Evolutionary conservation across 2,329 filamentous ascomycete genomes (phyloP).

Genomic region (Verticillium isaacii): DNA sequence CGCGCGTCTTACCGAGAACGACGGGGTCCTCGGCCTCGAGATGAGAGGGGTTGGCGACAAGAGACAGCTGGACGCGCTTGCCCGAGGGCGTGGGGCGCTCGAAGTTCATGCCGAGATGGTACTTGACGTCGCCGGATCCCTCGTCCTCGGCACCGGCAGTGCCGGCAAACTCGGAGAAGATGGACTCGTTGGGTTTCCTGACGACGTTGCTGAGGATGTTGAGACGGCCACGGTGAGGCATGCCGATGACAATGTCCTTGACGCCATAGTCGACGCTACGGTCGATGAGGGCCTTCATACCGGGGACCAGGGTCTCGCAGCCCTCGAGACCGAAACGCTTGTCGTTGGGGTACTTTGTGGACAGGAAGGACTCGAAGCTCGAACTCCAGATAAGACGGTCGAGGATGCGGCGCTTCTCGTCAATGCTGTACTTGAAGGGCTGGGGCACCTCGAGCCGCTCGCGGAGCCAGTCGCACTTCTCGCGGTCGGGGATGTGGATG

Average conservation of each 20-base stretch:
- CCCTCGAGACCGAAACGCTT: conserved; percentile 99
- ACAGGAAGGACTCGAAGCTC: conserved; percentile 91
- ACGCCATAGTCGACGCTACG: conserved; percentile 97
- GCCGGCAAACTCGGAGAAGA: conserved; percentile 97
- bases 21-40: conserved; percentile 97
- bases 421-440: conserved; percentile 95
- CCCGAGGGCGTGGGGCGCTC: conserved; percentile 96
- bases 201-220: conserved; percentile 99
- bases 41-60: conserved; percentile 98
- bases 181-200: conserved; percentile 98
- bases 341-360: conserved; percentile 98
- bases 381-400: conserved; percentile 98
- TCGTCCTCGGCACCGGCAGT: conserved; percentile 84
- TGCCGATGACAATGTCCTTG: conserved; percentile 98
- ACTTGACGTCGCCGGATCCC: conserved; percentile 98
- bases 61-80: conserved; percentile 97
- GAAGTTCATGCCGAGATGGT: conserved; percentile 99
- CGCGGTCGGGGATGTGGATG: conserved; percentile 96
- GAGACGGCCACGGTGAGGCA: conserved; percentile 97
- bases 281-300: conserved; percentile 99
- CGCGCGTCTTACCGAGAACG: conserved; percentile 93
- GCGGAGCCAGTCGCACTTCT: conserved; percentile 97
- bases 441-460: conserved; percentile 90
- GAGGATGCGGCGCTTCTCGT: conserved; percentile 96
- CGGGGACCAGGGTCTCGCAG: conserved; percentile 92